Base-by-base conservation (phyloP, 2,329 filamentous ascomycete species). In the Hymenoscyphus scutula region DNA sequence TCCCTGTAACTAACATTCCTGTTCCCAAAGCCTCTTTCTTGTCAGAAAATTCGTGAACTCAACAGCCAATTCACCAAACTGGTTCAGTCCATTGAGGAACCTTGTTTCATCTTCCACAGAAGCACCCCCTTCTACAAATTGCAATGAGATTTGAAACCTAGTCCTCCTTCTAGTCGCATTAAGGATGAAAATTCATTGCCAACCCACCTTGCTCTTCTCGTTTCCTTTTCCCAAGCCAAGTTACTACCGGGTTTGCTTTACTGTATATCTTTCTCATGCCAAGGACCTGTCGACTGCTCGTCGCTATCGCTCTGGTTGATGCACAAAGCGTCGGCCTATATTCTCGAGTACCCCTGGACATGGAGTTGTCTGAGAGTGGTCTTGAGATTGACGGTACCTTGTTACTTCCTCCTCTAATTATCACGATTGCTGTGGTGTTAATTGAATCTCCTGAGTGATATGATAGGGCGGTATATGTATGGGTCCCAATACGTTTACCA, bases 251-350 rank as follows among this genome's bases (percentile, higher is more conserved):
- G n/a, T 19, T 29, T 23, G 69, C 67, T 17, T 51, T 15, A 27
- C 63, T 38, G 55, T 68, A 75, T 25, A 74, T 73, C 3, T 67
- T n/a, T 17, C 60, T 63, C 69, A 72, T 72, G 29, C 64, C 38
- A 11, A 56, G 34, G 10, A 72, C 62, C 54, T 72, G 69, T 8
- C 56, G 37, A 19, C 37, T 62, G 29, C 56, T 72, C 70, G 4
- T n/a, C 23, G 4, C 37, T 41, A 53, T 70, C 65, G 1, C 6
- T 25, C 61, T 72, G 70, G 53, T 72, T 63, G 51, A 71, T 45
- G 8, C 53, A 54, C 6, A 29, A 29, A 29, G 27, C 27, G 27
- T 29, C 27, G 3, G 27, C 27, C 53, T 27, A 55, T 11, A 55
- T 10, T 8, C 3, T n/a, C 17, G 25, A 13, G 19, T 30, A 11